Conservation (phyloP, 257 asterid species). For the Capsicum chinense region DNA sequence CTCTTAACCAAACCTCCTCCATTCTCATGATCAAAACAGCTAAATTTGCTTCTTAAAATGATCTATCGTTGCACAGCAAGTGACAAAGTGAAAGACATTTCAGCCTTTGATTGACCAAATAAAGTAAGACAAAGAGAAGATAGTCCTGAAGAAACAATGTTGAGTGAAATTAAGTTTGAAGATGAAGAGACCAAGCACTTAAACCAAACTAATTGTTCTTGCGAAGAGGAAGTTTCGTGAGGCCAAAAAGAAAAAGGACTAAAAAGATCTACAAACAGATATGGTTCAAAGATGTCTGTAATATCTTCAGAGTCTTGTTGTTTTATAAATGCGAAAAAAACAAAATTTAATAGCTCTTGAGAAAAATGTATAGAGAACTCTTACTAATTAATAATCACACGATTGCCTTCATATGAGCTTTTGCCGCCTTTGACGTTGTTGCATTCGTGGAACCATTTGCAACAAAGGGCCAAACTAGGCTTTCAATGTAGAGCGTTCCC, state of each 20-base stretch:
- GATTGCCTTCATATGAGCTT: background rate
- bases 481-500: slow-evolving; percentile 42
- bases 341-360: background rate
- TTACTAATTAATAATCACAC: background rate
- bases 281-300: background rate
- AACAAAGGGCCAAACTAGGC: slow-evolving; percentile 40
- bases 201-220: background rate
- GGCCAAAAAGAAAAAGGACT: background rate
- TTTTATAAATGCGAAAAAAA: background rate
- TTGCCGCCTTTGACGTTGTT: background rate
- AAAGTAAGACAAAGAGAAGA: too few relatives aligned
- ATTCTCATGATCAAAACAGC: too few relatives aligned
- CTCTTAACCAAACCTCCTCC: too few relatives aligned
- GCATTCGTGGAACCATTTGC: background rate
- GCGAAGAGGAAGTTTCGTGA: background rate
- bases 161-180: background rate
- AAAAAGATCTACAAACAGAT: background rate
- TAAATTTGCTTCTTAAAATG: too few relatives aligned
- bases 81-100: too few relatives aligned
- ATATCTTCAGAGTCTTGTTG: background rate
- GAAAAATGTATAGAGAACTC: background rate
- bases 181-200: background rate
- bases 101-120: too few relatives aligned
- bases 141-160: too few relatives aligned
- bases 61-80: too few relatives aligned